Evolutionary conservation across 345 rosid genomes (phyloP), one percentile per base, ranked within the genome.

Genomic region (Linum usitatissimum): DNA sequence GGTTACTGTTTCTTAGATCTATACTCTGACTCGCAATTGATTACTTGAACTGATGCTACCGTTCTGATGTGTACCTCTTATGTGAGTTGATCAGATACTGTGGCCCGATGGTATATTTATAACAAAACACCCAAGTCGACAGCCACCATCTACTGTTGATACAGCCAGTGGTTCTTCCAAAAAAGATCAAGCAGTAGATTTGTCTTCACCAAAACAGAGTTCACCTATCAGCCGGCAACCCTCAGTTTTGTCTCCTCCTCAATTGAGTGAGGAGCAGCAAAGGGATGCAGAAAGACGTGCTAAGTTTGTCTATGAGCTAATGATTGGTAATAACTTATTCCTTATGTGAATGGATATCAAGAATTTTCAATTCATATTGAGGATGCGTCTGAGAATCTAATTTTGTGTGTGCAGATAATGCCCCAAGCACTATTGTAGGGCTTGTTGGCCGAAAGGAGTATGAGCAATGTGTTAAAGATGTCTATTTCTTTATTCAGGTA

Each of bases 31-130:
- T 15, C 9, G 18, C 20, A n/a, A 8, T 55, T 55, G 6, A 30
- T 23, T 19, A 57, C 31, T 30, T 30, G 10, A 17, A 23, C 40
- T 21, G 30, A 23, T 7, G 30, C 36, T 18, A 10, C 39, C 57
- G 38, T 48, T 54, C 58, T 77, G 59, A 69, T 57, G 23, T 6
- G 12, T 21, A 23, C 28, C 34, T 65, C 30, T 23, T 17, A 4
- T 64, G 65, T 65, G 58, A 55, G 69, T 64, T 21, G n/a, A 38
- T 28, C 71, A 94, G 99, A 85, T 94, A 69, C 87, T 94, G 61
- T 94, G 99, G 99, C 99, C 99, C 51, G 97, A 94, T 83, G 97
- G 99, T 39, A 81, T 94, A 66, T 94, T 94, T 73, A 74, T 94
- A 67, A 86, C 99, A 45, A 94, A 94, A 68, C 97, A 85, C 80